Evolutionary conservation across 176 grass and related monocot genomes (phyloP), one percentile per base, ranked within the genome.

Genomic region (Eleusine indica): DNA sequence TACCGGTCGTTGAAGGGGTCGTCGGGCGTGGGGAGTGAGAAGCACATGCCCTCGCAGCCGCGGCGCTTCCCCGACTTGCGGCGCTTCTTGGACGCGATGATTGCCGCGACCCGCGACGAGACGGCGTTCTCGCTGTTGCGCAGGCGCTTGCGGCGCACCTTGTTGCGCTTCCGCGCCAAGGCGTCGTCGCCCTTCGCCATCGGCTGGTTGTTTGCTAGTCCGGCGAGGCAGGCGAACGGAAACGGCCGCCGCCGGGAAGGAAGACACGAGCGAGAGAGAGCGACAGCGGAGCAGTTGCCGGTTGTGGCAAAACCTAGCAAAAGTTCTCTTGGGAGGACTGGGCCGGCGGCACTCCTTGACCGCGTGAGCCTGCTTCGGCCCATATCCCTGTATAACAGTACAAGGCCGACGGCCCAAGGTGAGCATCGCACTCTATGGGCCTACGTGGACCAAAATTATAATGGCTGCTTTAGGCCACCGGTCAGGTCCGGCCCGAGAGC

Each of bases 21-120:
- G 2, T 94, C 92, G 8, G 89, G 70, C 6, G 82, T 90, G 37
- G 96, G 94, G 88, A 95, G 93, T 74, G 88, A 93, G 85, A 89
- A 98, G 80, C 96, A 98, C 96, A 95, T 98, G 44, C 91, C 89
- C 92, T 98, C 96, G 73, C 96, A 98, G 73, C 90, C 78, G 17
- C 96, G 95, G 28, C 92, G 92, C 86, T 93, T 93, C 28, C 88
- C 95, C 15, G 83, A 78, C 84, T 97, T 94, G 85, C 95, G 90
- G 75, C 95, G 96, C 29, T 51, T 80, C 85, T 98, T 98, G 68
- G 80, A 52, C n/a, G 91, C 89, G 76, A 92, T 95, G 91, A 95
- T 90, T 66, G 89, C 82, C 17, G 93, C 92, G 63, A 95, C 77
- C 8, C 93, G 96, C 63, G 76, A 78, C 14, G 93, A 98, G 28